Percentiles rank a stretch among this genome's conserved stretches.
These are phyloP conservation scores for Neltuma alba DNA, from an alignment of 306 rosid species.

Conservation along the genomic window DNA sequence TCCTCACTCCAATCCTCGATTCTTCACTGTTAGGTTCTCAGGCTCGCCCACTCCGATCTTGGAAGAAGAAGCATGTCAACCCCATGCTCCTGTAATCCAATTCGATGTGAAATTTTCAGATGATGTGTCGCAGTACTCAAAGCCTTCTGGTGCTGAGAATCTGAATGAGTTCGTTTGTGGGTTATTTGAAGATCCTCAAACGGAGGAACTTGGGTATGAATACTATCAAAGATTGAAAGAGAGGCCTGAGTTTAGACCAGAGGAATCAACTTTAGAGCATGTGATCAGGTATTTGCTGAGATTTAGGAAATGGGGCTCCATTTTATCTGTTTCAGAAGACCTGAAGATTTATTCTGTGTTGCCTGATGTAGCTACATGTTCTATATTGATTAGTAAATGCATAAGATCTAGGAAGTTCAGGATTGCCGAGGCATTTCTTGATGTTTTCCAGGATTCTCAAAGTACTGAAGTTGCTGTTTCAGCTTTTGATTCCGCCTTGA, in stretches of 20 bases:
- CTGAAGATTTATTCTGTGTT: conserved; percentile 48
- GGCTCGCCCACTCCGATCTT: conserved; percentile 53
- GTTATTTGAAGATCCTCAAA: conserved; percentile 52
- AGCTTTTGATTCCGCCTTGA: conserved; percentile 60
- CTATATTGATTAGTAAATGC: conserved; percentile 53
- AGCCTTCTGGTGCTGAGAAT: conserved; percentile 32
- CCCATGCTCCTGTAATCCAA: conserved; percentile 37
- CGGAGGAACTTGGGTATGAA: conserved; percentile 49
- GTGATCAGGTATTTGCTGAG: conserved; percentile 65
- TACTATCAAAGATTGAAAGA: conserved; percentile 60
- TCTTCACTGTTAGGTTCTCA: conserved; percentile 44
- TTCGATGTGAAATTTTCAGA: conserved; percentile 37
- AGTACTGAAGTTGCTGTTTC: conserved; percentile 36
- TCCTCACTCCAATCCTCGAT: conserved; percentile 35
- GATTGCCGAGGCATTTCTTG: conserved; percentile 49
- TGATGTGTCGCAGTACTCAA: conserved; percentile 18
- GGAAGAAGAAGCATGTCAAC: conserved; percentile 44
- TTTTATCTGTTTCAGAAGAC: conserved; percentile 53
- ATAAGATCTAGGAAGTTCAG: conserved; percentile 63
- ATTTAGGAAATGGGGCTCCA: conserved; percentile 53
- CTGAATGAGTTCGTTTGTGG: conserved; percentile 54
- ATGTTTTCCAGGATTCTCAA: conserved; percentile 35
- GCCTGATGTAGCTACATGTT: conserved; percentile 62
- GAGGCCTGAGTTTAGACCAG: conserved; percentile 56
- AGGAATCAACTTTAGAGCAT: conserved; percentile 49